Conservation (phyloP, 108 stramenopile genomes). For the Fragilariopsis cylindrus region DNA sequence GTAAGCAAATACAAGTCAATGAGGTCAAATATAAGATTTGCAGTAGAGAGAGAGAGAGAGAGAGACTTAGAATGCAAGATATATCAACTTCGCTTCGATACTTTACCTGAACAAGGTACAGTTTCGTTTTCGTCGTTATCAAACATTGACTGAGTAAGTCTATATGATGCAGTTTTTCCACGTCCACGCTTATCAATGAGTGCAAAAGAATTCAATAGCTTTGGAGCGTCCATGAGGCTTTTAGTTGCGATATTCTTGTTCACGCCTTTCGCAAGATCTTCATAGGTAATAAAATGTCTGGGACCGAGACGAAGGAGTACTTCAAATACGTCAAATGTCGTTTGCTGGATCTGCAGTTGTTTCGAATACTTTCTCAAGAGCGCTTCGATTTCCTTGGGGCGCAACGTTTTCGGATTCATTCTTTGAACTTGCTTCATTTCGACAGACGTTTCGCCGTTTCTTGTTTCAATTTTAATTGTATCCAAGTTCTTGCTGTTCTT, state of each 20-base stretch:
- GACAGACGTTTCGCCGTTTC: neutral
- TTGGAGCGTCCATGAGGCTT: neutral
- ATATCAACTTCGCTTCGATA: neutral
- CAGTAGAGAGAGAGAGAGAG: too few species aligned
- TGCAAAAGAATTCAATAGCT: neutral
- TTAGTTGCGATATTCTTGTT: conserved; percentile 11
- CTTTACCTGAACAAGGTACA: neutral
- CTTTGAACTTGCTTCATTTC: neutral
- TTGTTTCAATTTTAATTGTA: neutral
- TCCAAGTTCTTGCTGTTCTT: neutral
- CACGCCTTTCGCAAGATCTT: neutral
- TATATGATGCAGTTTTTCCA: conserved; percentile 1
- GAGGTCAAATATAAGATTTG: too few species aligned
- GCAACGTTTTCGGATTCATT: neutral
- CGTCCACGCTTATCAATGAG: neutral
- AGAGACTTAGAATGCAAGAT: neutral
- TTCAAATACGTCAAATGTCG: neutral
- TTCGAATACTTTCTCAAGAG: conserved; percentile 1
- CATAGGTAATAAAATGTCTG: neutral
- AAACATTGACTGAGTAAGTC: neutral
- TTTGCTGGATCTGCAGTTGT: conserved; percentile 8
- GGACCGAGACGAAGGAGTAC: neutral
- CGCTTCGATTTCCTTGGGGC: neutral
- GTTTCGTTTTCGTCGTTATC: neutral
- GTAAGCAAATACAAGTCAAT: too few species aligned